Conservation (phyloP, 2,329 filamentous ascomycete genomes). For the Cytospora mali region DNA sequence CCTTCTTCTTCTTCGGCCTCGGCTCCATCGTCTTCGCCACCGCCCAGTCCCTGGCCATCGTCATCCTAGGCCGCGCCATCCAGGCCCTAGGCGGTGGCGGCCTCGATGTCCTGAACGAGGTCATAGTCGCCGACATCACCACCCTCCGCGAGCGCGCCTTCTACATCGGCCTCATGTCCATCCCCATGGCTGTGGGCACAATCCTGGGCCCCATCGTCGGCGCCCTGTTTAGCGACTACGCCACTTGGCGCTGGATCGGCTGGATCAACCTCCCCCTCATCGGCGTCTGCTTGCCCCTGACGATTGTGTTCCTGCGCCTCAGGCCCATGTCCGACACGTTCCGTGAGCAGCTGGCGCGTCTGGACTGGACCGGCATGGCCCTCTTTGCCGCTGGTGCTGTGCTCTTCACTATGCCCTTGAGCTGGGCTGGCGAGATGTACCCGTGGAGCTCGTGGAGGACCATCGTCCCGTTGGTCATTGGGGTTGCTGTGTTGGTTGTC, state of each 20-base stretch:
- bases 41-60: conserved; percentile 31
- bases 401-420: conserved; percentile 33
- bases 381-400: conserved; percentile 29
- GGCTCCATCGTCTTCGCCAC: conserved; percentile 41
- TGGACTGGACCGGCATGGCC: conserved; percentile 41
- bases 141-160: conserved; percentile 36
- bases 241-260: conserved; percentile 36
- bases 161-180: conserved; percentile 34
- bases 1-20: conserved; percentile 39
- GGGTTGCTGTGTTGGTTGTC: conserved; percentile 32
- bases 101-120: conserved; percentile 35
- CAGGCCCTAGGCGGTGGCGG: conserved; percentile 38
- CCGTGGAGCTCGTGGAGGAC: conserved; percentile 39
- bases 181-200: conserved; percentile 34
- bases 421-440: conserved; percentile 39
- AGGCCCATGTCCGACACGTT: conserved; percentile 23
- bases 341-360: conserved; percentile 22
- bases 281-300: conserved; percentile 27
- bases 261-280: conserved; percentile 37
- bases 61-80: conserved; percentile 34
- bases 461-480: conserved; percentile 38
- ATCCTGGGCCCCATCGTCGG: conserved; percentile 37
- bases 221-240: conserved; percentile 34
- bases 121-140: conserved; percentile 40
- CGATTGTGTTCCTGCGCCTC: conserved; percentile 31